A percentile compares a stretch with the other conserved stretches of the same genome.
Conservation (phyloP, 208 protist species). For the Lotmaria passim region DNA sequence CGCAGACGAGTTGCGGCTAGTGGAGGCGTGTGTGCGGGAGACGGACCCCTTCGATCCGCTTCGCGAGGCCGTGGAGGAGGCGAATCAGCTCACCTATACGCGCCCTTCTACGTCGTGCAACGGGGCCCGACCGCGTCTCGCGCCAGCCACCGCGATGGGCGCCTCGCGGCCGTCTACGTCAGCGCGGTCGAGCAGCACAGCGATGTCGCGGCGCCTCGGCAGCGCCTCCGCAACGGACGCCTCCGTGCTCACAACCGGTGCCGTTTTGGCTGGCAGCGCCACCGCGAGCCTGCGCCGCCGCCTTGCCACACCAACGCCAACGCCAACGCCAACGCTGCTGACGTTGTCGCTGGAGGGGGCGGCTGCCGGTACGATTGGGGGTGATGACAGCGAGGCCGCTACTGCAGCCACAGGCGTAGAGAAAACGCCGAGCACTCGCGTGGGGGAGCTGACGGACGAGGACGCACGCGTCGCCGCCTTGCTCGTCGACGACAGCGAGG, state of each 20-base stretch:
- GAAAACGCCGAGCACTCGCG: slow-evolving; percentile 3
- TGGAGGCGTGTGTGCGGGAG: slow-evolving; percentile 78
- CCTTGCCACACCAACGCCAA: slow-evolving; percentile 16
- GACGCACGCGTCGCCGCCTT: slow-evolving; percentile 31
- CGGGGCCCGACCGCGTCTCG: slow-evolving; percentile 41
- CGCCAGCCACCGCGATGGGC: slow-evolving; percentile 24
- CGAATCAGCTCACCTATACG: slow-evolving; percentile 53
- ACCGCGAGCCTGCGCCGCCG: slow-evolving; percentile 50
- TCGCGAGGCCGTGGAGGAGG: slow-evolving; percentile 45
- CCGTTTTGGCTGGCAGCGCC: slow-evolving; percentile 49
- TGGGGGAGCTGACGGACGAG: slow-evolving; percentile 10
- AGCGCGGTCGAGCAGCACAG: slow-evolving; percentile 32
- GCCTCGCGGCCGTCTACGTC: slow-evolving; percentile 17
- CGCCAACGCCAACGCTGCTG: slow-evolving; percentile 6
- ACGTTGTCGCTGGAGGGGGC: not conserved
- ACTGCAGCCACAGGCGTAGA: not conserved
- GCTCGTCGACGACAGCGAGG: slow-evolving; percentile 39
- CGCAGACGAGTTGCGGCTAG: slow-evolving; percentile 71
- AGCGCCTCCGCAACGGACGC: slow-evolving; percentile 1
- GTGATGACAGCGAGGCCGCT: not conserved
- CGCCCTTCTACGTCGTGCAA: slow-evolving; percentile 69
- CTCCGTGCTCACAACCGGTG: slow-evolving; percentile 53
- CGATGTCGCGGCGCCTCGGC: slow-evolving; percentile 10
- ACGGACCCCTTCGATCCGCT: slow-evolving; percentile 60
- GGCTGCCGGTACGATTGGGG: not conserved